Evolutionary conservation across 1,284 basidiomycete species (phyloP), one percentile per base, ranked within the genome.

Genomic region (Cryptococcus sp.): DNA sequence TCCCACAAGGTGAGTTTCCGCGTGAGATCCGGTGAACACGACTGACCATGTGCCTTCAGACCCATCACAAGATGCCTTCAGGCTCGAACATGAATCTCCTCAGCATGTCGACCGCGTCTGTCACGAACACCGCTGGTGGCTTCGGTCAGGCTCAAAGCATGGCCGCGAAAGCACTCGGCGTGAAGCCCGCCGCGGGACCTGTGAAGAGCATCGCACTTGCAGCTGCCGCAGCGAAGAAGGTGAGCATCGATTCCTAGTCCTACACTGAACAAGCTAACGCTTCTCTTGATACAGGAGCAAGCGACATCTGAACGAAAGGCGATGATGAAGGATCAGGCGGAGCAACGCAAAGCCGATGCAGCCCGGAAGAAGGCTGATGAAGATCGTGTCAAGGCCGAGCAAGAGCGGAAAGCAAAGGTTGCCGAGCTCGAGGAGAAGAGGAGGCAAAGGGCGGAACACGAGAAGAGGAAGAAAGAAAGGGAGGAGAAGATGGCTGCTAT

Each of bases 201-300:
- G 85, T 91, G 52, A 93, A 92, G 81, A 91, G 89, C 54, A 73
- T 93, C 20, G 88, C 91, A 70, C 83, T 87, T 60, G 91, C 91
- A 17, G 88, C 88, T 0, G 85, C 85, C 17, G 89, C 86, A 5
- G 90, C 89, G 2, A 92, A 90, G 81, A 92, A 88, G 86, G 91
- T 92, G 39, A 30, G 79, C 70, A 17, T 8, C 35, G 52, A 11
- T 20, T 17, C 35, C 25, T 22, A 55, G 41, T 16, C 7, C 50
- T 17, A 40, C 27, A 3, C 16, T 13, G 57, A 40, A 50, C 47
- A 43, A 51, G 7, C 54, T 40, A 30, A 39, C 35, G 55, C 54
- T 50, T 38, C 27, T 30, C 25, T 42, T 3, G 38, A 48, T 45
- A 30, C 67, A 94, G 91, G 90, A 93, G 82, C 88, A 93, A 81